Evolutionary conservation across 139 green algal species (phyloP).

Genomic region (Coelastrella sp.): DNA sequence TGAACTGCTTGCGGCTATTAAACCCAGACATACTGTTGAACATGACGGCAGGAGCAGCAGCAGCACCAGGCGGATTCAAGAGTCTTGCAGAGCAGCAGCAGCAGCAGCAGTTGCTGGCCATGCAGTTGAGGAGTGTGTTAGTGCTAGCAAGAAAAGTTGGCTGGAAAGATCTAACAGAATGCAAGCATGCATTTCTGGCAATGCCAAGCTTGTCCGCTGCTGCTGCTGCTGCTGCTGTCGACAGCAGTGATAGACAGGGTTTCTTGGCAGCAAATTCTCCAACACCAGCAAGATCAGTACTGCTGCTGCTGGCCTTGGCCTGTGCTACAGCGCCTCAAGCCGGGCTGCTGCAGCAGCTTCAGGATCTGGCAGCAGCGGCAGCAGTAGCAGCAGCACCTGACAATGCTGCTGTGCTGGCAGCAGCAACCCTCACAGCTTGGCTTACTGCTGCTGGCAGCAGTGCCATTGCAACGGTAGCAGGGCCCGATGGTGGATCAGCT

Average conservation of each 20-base stretch:
- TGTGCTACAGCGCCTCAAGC: constrained; percentile 23
- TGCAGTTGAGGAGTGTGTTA: constrained; percentile 21
- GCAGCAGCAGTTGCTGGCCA: constrained; percentile 11
- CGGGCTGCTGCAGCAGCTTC: constrained; percentile 41
- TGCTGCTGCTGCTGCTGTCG: background rate
- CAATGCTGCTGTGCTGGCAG: constrained; percentile 7
- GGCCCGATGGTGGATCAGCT: background rate
- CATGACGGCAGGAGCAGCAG: constrained; percentile 21
- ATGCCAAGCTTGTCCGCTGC: background rate
- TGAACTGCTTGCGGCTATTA: constrained; percentile 3
- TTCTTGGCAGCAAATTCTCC: background rate
- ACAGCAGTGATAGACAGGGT: background rate
- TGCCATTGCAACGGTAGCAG: background rate
- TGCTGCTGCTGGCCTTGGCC: constrained; percentile 24
- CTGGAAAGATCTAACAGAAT: constrained; percentile 24
- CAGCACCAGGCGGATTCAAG: background rate
- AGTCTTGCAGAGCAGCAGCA: constrained; percentile 4
- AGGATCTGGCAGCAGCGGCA: constrained; percentile 30
- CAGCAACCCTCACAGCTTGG: constrained; percentile 14
- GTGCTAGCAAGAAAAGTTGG: background rate
- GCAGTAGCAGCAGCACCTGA: constrained; percentile 13
- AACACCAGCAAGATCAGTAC: background rate
- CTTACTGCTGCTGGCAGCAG: background rate
- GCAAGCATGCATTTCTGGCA: background rate
- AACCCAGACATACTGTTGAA: background rate